Conservation (phyloP, 441 rosid species). For the Eruca vesicaria region DNA sequence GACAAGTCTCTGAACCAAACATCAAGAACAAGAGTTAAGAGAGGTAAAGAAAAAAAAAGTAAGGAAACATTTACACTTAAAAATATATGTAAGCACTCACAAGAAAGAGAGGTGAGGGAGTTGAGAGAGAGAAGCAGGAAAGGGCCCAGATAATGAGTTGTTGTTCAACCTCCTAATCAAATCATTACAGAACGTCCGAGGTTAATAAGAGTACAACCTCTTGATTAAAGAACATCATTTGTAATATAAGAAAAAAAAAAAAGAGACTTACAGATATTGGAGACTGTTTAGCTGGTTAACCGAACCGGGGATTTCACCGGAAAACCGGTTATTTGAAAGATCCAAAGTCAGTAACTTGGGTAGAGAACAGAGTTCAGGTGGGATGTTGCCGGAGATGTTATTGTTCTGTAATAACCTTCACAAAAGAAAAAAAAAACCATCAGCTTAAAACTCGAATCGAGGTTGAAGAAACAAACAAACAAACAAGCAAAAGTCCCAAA, state of each 20-base stretch:
- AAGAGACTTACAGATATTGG: conserved; percentile 63
- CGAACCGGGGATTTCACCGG: conserved; percentile 57
- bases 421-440: background rate
- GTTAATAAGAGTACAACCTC: background rate
- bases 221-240: conserved; percentile 8
- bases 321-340: conserved; percentile 73
- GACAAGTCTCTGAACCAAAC: conserved; percentile 75
- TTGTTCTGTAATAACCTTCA: conserved; percentile 86
- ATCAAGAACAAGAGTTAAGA: conserved; percentile 8
- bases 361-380: conserved; percentile 64
- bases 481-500: background rate
- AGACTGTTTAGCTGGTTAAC: conserved; percentile 58
- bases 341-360: conserved; percentile 76
- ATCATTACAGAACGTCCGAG: conserved; percentile 34
- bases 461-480: background rate
- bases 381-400: conserved; percentile 74
- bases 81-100: conserved; percentile 53
- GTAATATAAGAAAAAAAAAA: background rate
- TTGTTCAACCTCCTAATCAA: conserved; percentile 79
- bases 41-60: background rate
- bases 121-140: conserved; percentile 69
- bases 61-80: conserved; percentile 2
- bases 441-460: no score
- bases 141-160: conserved; percentile 79
- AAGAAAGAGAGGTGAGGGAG: conserved; percentile 71